phyloP scores from a whole-genome alignment of 257 asterid species.

The Forsythia suspensa region DNA sequence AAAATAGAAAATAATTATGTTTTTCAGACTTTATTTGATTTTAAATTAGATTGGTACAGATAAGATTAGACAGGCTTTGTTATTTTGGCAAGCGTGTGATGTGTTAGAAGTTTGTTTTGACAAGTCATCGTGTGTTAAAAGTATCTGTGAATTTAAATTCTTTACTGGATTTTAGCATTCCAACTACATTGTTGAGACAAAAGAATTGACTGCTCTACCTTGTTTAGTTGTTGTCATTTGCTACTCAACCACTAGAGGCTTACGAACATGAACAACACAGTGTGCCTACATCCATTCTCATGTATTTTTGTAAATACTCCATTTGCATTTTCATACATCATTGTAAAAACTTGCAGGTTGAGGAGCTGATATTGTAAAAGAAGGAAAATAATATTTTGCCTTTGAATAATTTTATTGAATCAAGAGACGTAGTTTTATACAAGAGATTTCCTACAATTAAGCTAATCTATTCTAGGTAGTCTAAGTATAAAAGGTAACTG shows the following conservation, averaged over 20 bases:
- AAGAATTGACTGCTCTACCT: not conserved
- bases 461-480: too few species aligned
- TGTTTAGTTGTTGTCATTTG: not conserved
- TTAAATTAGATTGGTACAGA: not conserved
- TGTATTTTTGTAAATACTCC: not conserved
- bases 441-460: too few species aligned
- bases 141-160: too few species aligned
- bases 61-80: not conserved
- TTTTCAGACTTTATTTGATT: not conserved
- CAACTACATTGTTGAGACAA: not conserved
- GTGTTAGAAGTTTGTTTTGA: not conserved
- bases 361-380: conserved; percentile 34
- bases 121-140: not conserved
- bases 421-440: too few species aligned
- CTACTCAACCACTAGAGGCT: not conserved
- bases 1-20: too few species aligned
- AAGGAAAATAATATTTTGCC: too few species aligned
- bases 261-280: not conserved
- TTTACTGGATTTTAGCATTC: not conserved
- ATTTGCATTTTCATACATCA: not conserved
- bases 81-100: not conserved
- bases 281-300: not conserved
- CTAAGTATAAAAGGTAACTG: too few species aligned
- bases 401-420: too few species aligned
- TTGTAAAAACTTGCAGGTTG: conserved; percentile 29